Evolutionary conservation across 139 green algal genomes (phyloP), one percentile per base, ranked within the genome.

Genomic region (Coelastrella sp.): DNA sequence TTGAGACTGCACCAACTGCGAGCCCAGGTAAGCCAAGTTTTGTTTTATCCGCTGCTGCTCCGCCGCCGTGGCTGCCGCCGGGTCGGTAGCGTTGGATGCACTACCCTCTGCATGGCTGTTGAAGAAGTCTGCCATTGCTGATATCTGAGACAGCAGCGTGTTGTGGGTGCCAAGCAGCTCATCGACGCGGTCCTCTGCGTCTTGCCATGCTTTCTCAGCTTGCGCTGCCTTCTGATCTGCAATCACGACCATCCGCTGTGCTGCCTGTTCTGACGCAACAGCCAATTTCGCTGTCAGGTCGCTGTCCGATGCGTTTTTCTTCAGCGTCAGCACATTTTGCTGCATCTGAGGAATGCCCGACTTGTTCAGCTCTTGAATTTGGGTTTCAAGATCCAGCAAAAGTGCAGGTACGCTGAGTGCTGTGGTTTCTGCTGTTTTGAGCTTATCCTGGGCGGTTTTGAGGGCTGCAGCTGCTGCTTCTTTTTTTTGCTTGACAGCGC

Each of bases 61-160:
- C 19, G 61, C 68, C 17, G 35, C 68, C 8, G 68, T 49, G 7
- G 68, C 56, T 14, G 58, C n/a, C 4, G 27, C 65, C 14, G 82
- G 82, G 24, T 88, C 84, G 14, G 84, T 24, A 6, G 84, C 84
- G 7, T 5, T 81, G 6, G 35, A 20, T 24, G 66, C 24, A 19
- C 66, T 70, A 49, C 61, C 58, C 19, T 68, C 27, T 9, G n/a
- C 25, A 14, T 80, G 68, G 6, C 35, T 25, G 12, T 83, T 11
- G 49, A 88, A 88, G 68, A 27, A 88, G 9, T 88, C 84, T 22
- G 84, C 84, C 84, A 88, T 88, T 4, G 84, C 68, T 57, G 66
- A 70, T 6, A 88, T 80, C 68, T 88, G 84, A 6, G 68, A 24
- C 68, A 70, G 20, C 49, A 88, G 17, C 17, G 24, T 81, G 68